Percentiles rank a stretch among this genome's conserved stretches.
These are phyloP conservation scores for Tetraselmis chui DNA, from an alignment of 139 green algal genomes.

Conservation along the genomic window DNA sequence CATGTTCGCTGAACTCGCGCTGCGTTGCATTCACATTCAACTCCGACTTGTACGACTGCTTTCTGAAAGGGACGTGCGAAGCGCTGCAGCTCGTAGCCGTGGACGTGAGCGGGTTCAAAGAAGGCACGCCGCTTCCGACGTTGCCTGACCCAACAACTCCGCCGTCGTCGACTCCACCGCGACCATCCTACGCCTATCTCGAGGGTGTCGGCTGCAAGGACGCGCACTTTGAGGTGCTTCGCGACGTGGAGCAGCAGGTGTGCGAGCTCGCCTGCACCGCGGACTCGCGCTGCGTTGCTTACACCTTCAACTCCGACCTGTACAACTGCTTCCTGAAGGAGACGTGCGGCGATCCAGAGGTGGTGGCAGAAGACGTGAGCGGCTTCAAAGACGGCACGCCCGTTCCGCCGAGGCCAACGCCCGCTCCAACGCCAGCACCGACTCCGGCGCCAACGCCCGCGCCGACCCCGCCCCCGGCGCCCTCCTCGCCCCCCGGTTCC, in stretches of 20 bases:
- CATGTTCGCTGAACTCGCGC: neutral
- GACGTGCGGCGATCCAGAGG: neutral
- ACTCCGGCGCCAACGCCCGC: neutral
- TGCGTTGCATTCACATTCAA: neutral
- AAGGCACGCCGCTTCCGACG: neutral
- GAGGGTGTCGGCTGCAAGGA: neutral
- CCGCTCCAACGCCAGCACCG: neutral
- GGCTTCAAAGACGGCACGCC: neutral
- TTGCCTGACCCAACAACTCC: no score
- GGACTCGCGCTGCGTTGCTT: neutral
- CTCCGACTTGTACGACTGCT: neutral
- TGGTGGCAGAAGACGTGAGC: neutral
- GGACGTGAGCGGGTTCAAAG: neutral
- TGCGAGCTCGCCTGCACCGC: neutral
- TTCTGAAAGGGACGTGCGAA: neutral
- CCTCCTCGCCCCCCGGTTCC: neutral
- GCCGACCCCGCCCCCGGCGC: neutral
- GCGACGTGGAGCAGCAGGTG: neutral
- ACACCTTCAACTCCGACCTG: neutral
- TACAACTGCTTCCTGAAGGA: neutral
- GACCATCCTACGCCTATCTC: neutral
- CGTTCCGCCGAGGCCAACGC: neutral
- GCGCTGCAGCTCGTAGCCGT: neutral
- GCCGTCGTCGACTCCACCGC: neutral
- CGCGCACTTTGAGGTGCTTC: neutral